Evolutionary conservation across 805 yeast genomes (phyloP).

Genomic region (Lipomyces starkeyi): DNA sequence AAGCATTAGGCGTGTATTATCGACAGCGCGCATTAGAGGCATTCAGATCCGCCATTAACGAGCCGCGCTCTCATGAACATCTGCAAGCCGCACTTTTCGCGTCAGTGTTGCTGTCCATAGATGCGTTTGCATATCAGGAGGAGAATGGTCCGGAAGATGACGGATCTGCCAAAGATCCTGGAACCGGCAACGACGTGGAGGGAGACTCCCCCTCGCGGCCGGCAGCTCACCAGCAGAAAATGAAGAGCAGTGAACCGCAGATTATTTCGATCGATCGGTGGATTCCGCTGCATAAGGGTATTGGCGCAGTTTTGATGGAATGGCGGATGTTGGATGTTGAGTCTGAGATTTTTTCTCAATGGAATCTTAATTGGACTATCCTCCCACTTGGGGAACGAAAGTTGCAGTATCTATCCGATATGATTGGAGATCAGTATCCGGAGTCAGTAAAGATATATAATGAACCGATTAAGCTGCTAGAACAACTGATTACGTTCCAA

Average conservation of each 20-base stretch:
- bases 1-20: constrained; percentile 16
- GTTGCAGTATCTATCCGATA: constrained; percentile 14
- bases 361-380: constrained; percentile 22
- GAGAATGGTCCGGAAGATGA: constrained; percentile 12
- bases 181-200: not conserved
- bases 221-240: constrained; percentile 5
- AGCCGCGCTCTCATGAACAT: constrained; percentile 10
- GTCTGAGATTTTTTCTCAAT: constrained; percentile 1
- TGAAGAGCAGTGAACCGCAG: not conserved
- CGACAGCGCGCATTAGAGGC: constrained; percentile 21
- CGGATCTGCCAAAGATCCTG: constrained; percentile 1
- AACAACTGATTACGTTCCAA: constrained; percentile 18
- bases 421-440: not conserved
- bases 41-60: constrained; percentile 14
- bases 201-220: not conserved
- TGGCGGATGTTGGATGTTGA: constrained; percentile 7
- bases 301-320: constrained; percentile 17
- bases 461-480: constrained; percentile 21
- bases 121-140: constrained; percentile 25
- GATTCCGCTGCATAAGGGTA: constrained; percentile 23
- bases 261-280: constrained; percentile 26
- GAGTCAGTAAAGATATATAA: not conserved
- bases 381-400: constrained; percentile 15
- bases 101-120: constrained; percentile 24
- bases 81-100: constrained; percentile 26